Base-by-base conservation (phyloP, 495 filamentous ascomycete species). In the Friedmanniomyces simplex region DNA sequence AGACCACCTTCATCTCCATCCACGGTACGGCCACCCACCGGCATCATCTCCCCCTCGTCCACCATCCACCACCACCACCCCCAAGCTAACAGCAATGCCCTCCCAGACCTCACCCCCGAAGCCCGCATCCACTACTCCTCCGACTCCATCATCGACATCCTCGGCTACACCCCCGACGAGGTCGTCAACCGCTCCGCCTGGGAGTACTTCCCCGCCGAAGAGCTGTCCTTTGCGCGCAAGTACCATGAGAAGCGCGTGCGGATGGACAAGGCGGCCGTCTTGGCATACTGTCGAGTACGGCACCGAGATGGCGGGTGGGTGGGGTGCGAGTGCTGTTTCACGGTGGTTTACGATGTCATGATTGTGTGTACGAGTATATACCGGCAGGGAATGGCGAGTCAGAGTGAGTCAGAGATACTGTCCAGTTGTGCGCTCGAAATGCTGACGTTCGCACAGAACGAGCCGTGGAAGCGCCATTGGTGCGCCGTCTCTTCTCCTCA, bases 1-100 rank as follows among this genome's bases (percentile, higher is more conserved):
- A 93, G 72, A 87, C 86, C 61, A 95, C 89, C 43, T 94, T 94
- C 74, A 94, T 95, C 74, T 89, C 89, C 60, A 94, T 94, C 62
- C 89, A 94, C 71, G 88, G 89, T 83, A 71, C 41, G 4, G 18
- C 14, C 5, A n/a, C 32, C n/a, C 42, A 36, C 18, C n/a, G n/a
- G n/a, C n/a, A n/a, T n/a, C n/a, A n/a, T n/a, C n/a, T n/a, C n/a
- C n/a, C n/a, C n/a, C n/a, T n/a, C n/a, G n/a, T n/a, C n/a, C n/a
- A n/a, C n/a, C n/a, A n/a, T n/a, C n/a, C n/a, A n/a, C n/a, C n/a
- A n/a, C n/a, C n/a, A n/a, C n/a, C n/a, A n/a, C n/a, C n/a, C n/a
- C n/a, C n/a, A n/a, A n/a, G n/a, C n/a, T n/a, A n/a, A n/a, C n/a
- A n/a, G n/a, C n/a, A n/a, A n/a, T n/a, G n/a, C 21, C 10, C 12